Base-by-base conservation (phyloP, 108 stramenopile species). In the Epithemia pelagica region DNA sequence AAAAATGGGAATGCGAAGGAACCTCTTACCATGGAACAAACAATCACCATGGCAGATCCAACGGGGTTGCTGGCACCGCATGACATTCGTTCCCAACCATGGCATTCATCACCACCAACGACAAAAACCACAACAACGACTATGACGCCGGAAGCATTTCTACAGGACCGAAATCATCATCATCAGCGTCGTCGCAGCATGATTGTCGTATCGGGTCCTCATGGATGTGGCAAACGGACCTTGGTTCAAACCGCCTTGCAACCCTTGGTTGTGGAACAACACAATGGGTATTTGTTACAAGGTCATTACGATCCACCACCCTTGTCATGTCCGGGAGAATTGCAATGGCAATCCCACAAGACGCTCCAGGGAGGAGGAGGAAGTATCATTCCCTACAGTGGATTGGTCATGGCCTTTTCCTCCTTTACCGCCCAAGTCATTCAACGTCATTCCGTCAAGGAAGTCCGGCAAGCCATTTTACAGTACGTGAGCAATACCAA, bases 341-440 rank as follows among this genome's bases (percentile, higher is more conserved):
- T 46, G 37, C 10, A 46, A 5, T 10, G 37, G 5, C 37, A 46
- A 5, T 10, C 5, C 37, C 37, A 46, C 15, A 5, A 46, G 15
- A 46, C 10, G 10, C 5, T 10, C 15, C 10, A 15, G 10, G 15
- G 37, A 10, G 10, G 10, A 46, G 37, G 37, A 46, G 37, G 37
- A 31, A 64, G 25, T 32, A 18, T 2, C 0, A 37, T 65, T 65
- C 64, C 64, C 30, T 70, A 54, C 58, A 23, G 61, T 64, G 62
- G 53, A 21, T 30, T 67, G 31, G 67, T 30, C 22, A 3, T 57
- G 10, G 67, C 67, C 31, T 67, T 67, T 59, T 59, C 67, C n/a
- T 55, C 56, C 30, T 33, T 67, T 33, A 23, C 25, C 10, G 58
- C 27, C 32, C 67, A 55, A 53, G 54, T 66, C 2, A 19, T 18